Evolutionary conservation across 192 early-diverging fungal species (phyloP).

Genomic region (Glomus cerebriforme): DNA sequence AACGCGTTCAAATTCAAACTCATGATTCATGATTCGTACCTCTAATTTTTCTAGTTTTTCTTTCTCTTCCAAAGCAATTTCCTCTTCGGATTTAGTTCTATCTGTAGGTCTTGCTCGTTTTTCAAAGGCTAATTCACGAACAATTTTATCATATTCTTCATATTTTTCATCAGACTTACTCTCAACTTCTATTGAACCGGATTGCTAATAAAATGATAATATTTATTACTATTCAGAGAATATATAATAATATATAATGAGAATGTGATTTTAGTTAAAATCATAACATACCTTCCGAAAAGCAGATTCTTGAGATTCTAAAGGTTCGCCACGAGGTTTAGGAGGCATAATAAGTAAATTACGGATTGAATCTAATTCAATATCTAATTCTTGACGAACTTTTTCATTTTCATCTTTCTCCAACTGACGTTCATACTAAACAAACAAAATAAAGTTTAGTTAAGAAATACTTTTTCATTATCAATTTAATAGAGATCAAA

Average conservation of each 20-base stretch:
- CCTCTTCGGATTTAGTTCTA: slow-evolving; percentile 92
- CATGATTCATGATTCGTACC: no score
- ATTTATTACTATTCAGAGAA: neutral
- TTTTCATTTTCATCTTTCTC: slow-evolving; percentile 85
- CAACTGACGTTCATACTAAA: slow-evolving; percentile 79
- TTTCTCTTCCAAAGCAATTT: slow-evolving; percentile 83
- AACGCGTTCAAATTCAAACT: no score
- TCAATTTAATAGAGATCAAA: neutral
- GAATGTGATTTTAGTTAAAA: neutral
- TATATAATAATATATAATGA: neutral
- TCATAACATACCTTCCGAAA: neutral
- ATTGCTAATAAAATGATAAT: neutral
- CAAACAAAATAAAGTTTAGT: neutral
- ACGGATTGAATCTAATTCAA: slow-evolving; percentile 83
- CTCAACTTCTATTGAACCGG: neutral
- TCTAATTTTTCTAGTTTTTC: slow-evolving; percentile 87
- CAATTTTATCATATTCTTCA: slow-evolving; percentile 73
- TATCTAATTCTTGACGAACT: slow-evolving; percentile 82
- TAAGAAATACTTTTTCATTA: no score
- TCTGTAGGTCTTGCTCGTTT: slow-evolving; percentile 86
- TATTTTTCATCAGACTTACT: slow-evolving; percentile 20
- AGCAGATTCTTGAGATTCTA: slow-evolving; percentile 34
- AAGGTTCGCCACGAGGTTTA: slow-evolving; percentile 35
- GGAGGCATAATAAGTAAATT: slow-evolving; percentile 61
- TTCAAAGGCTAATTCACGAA: slow-evolving; percentile 83